These are phyloP conservation scores for Daldinia sp. DNA, from an alignment of 2,329 filamentous ascomycete genomes.

Conservation along the genomic window DNA sequence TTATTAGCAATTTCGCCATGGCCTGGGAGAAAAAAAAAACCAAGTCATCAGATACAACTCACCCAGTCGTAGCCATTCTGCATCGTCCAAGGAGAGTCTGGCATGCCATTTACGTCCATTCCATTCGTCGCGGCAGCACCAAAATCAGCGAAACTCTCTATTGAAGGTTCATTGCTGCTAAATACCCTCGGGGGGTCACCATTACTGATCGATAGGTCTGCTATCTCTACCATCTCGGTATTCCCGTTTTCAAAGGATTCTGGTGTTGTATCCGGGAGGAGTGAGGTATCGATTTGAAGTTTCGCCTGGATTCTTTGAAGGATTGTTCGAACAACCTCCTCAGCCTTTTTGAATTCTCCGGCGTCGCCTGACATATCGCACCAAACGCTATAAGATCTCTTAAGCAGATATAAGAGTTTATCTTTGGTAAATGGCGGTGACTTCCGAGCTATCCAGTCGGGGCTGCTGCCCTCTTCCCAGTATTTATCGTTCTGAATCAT, in stretches of 20 bases:
- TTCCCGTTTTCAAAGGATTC: not conserved
- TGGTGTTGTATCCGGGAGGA: not conserved
- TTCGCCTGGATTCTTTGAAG: constrained; percentile 51
- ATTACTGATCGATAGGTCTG: constrained; percentile 32
- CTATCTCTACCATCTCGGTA: constrained; percentile 27
- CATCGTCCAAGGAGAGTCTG: constrained; percentile 39
- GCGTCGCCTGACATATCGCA: constrained; percentile 48
- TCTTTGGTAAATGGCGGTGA: constrained; percentile 48
- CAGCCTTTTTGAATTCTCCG: constrained; percentile 56
- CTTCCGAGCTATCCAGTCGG: constrained; percentile 49
- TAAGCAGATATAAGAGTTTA: constrained; percentile 52
- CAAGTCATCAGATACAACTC: constrained; percentile 22
- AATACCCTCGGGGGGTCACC: constrained; percentile 20
- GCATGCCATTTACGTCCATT: constrained; percentile 5
- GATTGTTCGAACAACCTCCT: constrained; percentile 56
- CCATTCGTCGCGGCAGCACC: constrained; percentile 24
- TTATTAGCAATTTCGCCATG: constrained; percentile 21
- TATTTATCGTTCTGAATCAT: constrained; percentile 55
- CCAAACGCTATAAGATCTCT: constrained; percentile 57
- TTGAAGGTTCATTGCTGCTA: constrained; percentile 19
- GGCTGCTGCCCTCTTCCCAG: constrained; percentile 47
- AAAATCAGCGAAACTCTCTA: constrained; percentile 30
- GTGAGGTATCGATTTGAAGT: constrained; percentile 25
- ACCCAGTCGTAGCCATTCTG: constrained; percentile 44
- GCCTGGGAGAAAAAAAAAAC: not conserved